Conservation (phyloP, 139 green algal species). For the Microglena sp. region DNA sequence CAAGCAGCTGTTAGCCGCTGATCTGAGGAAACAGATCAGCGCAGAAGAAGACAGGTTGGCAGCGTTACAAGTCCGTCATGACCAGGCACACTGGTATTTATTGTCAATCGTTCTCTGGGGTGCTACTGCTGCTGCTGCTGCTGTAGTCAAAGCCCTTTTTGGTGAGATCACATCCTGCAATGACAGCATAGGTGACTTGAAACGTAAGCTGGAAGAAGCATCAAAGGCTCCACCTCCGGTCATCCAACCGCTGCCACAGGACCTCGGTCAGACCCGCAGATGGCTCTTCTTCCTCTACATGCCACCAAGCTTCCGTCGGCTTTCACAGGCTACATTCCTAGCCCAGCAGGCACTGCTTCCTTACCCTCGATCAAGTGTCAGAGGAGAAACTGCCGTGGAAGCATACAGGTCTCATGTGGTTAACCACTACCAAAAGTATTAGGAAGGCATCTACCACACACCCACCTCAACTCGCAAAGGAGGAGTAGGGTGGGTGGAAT, state of each 20-base stretch:
- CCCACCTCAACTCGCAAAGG: not conserved
- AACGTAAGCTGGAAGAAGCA: not conserved
- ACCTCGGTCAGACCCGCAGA: not conserved
- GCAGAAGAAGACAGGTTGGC: too few relatives aligned
- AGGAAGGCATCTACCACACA: not conserved
- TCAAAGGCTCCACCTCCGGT: conserved; percentile 16
- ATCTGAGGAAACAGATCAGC: too few relatives aligned
- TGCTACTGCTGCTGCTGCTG: too few relatives aligned
- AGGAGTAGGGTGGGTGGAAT: conserved; percentile 10
- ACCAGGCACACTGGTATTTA: too few relatives aligned
- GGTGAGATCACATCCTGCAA: too few relatives aligned
- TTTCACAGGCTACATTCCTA: conserved; percentile 23
- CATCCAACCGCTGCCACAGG: conserved; percentile 32
- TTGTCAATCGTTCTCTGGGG: too few relatives aligned
- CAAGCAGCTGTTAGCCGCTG: conserved; percentile 17
- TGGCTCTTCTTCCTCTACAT: conserved; percentile 50
- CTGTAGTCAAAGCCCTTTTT: too few relatives aligned
- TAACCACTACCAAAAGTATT: too few relatives aligned
- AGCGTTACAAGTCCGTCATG: too few relatives aligned
- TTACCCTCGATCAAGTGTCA: not conserved
- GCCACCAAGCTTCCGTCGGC: conserved; percentile 23
- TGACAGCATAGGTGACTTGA: too few relatives aligned
- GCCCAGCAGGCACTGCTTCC: conserved; percentile 42
- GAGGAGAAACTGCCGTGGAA: too few relatives aligned
- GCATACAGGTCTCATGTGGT: too few relatives aligned